Evolutionary conservation across 1,284 basidiomycete genomes (phyloP).

Genomic region (Mycosarcoma mackinlayi): DNA sequence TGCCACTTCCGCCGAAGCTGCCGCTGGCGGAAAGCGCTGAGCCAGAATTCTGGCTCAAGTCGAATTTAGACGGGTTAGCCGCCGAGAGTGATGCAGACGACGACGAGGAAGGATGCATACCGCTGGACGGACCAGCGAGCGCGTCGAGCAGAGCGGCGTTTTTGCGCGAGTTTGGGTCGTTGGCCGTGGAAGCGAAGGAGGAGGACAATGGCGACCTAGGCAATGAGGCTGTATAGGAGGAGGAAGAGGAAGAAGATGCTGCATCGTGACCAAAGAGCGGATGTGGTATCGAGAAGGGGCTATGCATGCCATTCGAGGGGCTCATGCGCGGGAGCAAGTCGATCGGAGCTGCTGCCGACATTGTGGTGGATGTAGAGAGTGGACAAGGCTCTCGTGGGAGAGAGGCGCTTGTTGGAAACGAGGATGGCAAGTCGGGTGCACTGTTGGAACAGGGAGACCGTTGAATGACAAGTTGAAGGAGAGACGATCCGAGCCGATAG

Average conservation of each 20-base stretch:
- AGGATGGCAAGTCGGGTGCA: neutral
- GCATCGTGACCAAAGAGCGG: conserved; percentile 32
- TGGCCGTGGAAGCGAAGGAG: conserved; percentile 1
- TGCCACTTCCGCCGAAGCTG: conserved; percentile 24
- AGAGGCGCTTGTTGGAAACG: neutral
- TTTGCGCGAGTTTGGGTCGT: conserved; percentile 9
- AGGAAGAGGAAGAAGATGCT: conserved; percentile 18
- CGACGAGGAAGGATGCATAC: conserved; percentile 15
- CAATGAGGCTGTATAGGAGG: conserved; percentile 4
- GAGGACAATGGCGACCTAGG: conserved; percentile 14
- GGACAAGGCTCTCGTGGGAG: conserved; percentile 1
- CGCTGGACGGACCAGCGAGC: conserved; percentile 22
- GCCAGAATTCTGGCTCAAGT: conserved; percentile 30
- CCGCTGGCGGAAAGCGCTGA: conserved; percentile 17
- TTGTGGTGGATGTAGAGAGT: conserved; percentile 6
- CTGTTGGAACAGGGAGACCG: no score
- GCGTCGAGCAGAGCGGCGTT: conserved; percentile 35
- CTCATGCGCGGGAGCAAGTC: conserved; percentile 32
- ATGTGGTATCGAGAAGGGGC: conserved; percentile 45
- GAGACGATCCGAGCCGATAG: no score
- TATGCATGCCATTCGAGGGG: conserved; percentile 20
- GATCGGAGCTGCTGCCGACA: conserved; percentile 28
- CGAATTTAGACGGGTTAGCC: conserved; percentile 22
- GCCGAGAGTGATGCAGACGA: conserved; percentile 13
- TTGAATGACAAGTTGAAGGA: no score